Conservation (phyloP, 805 yeast genomes). For the Yamadazyma sp. region DNA sequence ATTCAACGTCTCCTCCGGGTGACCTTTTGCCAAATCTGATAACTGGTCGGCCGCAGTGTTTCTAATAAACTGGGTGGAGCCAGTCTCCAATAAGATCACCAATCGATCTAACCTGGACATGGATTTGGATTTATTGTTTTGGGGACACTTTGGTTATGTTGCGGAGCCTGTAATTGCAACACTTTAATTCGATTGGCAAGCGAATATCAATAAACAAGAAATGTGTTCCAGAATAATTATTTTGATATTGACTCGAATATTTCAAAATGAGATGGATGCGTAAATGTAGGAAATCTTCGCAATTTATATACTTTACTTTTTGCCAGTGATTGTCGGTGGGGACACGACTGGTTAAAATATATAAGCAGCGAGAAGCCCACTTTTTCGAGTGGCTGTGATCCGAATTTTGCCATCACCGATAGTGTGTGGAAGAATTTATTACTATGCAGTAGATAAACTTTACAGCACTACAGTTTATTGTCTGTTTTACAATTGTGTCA, state of each 20-base stretch:
- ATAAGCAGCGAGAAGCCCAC: conserved; percentile 6
- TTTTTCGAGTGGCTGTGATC: neutral
- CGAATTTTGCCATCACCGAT: neutral
- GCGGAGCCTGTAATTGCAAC: conserved; percentile 1
- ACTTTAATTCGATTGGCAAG: neutral
- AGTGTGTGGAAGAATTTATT: too few species aligned
- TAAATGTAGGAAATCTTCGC: conserved; percentile 8
- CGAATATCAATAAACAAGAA: neutral
- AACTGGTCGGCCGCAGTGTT: conserved; percentile 97
- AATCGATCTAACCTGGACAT: conserved; percentile 57
- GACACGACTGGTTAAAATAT: conserved; percentile 7
- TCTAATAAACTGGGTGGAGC: conserved; percentile 89
- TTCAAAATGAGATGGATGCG: conserved; percentile 13
- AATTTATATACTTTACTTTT: conserved; percentile 8
- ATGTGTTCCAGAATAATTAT: too few species aligned
- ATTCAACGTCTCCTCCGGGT: conserved; percentile 87
- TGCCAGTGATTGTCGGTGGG: conserved; percentile 3
- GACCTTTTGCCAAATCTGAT: conserved; percentile 89
- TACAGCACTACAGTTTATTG: too few species aligned
- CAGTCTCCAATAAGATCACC: conserved; percentile 76
- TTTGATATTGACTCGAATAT: too few species aligned
- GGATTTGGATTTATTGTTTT: too few species aligned
- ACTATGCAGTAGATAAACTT: too few species aligned
- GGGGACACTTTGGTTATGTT: too few species aligned
- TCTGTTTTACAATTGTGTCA: too few species aligned